These are phyloP conservation scores for Pseudogymnoascus sp. DNA, from an alignment of 2,329 filamentous ascomycete species.

Conservation along the genomic window DNA sequence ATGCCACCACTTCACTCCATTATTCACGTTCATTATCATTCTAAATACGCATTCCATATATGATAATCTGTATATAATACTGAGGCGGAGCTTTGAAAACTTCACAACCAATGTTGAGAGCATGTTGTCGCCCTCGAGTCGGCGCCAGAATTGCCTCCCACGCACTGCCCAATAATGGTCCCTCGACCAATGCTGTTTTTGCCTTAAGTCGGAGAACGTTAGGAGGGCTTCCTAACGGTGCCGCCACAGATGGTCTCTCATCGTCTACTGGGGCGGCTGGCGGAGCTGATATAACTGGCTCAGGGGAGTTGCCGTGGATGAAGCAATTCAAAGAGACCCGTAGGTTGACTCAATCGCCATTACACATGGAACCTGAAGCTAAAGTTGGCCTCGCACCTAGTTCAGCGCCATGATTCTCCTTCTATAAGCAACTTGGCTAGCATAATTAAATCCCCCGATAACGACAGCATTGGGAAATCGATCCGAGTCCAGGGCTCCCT, in stretches of 20 bases:
- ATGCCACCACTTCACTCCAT: not conserved
- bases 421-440: not conserved
- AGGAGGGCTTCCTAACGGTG: not conserved
- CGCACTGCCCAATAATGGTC: not conserved
- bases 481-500: slow-evolving; percentile 23
- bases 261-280: not conserved
- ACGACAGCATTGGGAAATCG: slow-evolving; percentile 12
- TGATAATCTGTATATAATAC: not conserved
- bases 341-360: not conserved
- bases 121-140: not conserved
- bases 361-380: not conserved
- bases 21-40: not conserved
- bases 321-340: slow-evolving; percentile 8
- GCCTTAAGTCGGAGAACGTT: not conserved
- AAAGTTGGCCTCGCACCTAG: not conserved
- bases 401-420: not conserved
- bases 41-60: not conserved
- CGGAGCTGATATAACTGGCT: not conserved
- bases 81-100: not conserved
- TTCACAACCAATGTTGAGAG: slow-evolving; percentile 4
- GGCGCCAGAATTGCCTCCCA: not conserved
- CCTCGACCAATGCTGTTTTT: not conserved
- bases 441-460: slow-evolving; percentile 16
- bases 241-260: not conserved
- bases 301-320: not conserved